Evolutionary conservation across 2,329 filamentous ascomycete genomes (phyloP), one percentile per base, ranked within the genome.

Genomic region (Myriangium duriaei): DNA sequence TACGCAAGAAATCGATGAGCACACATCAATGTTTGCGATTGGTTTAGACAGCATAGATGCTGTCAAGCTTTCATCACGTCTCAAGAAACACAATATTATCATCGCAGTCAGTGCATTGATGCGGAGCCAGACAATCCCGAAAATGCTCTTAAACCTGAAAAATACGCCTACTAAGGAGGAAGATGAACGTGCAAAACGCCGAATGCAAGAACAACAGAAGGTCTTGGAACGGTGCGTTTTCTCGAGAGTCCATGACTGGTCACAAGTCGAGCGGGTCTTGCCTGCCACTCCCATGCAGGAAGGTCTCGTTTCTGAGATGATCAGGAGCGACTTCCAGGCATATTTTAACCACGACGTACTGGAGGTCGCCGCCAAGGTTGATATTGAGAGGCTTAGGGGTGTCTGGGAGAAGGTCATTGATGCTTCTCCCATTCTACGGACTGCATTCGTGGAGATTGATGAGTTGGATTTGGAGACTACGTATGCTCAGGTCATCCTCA

Each of bases 21-120:
- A 64, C 5, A 74, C 74, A 0, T 79, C 79, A 0, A 73, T 95
- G 9, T 77, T 92, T 28, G 77, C 88, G 48, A 68, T 95, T 19
- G 87, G 87, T 0, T 68, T 95, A 5, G 88, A 95, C 62, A 94
- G 87, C 51, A 92, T 95, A 41, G 87, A 95, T 56, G 73, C 81
- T 2, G 88, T 95, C 55, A 92, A 85, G 49, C 62, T 95, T 0
- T 80, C 82, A 0, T 77, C 84, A 0, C 71, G 76, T 37, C 64
- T 94, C 2, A 80, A 72, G 45, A 71, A 68, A 31, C 58, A 60
- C 4, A 71, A 69, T 0, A 61, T 91, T 13, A 53, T 61, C 1
- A 55, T 93, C 9, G 63, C 78, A 0, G 75, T 87, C n/a, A 82
- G 83, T 47, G 65, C 69, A n/a, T 77, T 95, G 14, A 80, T 93